Evolutionary conservation across 2,329 filamentous ascomycete species (phyloP).

Genomic region (Fusarium sp.): DNA sequence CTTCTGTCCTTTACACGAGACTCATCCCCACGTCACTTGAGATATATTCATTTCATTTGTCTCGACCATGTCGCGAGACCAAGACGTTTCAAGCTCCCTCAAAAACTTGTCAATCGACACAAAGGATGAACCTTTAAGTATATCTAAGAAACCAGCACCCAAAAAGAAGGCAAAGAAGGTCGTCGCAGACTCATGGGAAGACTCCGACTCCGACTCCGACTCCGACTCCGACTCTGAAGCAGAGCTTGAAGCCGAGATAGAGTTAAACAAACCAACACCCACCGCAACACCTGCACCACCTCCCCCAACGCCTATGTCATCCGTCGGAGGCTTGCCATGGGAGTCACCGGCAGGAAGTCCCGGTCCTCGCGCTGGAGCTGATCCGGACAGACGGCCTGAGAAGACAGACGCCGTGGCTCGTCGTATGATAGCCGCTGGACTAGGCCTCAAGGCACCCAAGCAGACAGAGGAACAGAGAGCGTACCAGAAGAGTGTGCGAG

Average conservation of each 20-base stretch:
- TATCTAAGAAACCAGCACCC: conserved; percentile 42
- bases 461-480: conserved; percentile 89
- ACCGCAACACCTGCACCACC: conserved; percentile 61
- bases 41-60: not conserved
- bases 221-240: conserved; percentile 65
- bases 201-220: conserved; percentile 72
- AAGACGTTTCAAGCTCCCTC: conserved; percentile 48
- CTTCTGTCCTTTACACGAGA: not conserved
- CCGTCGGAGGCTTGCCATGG: conserved; percentile 49
- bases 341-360: conserved; percentile 26
- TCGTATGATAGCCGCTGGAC: conserved; percentile 87
- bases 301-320: conserved; percentile 75
- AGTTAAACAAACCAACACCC: conserved; percentile 54
- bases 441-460: conserved; percentile 84
- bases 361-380: conserved; percentile 12
- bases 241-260: conserved; percentile 51
- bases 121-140: conserved; percentile 31
- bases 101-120: conserved; percentile 50
- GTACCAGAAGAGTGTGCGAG: conserved; percentile 84
- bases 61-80: conserved; percentile 40
- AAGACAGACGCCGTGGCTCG: conserved; percentile 94
- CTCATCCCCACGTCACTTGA: not conserved
- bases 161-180: conserved; percentile 46
- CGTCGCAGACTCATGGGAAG: conserved; percentile 62
- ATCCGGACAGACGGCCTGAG: conserved; percentile 70